Conservation (phyloP, 2,329 filamentous ascomycete genomes). For the Phialophora macrospora region DNA sequence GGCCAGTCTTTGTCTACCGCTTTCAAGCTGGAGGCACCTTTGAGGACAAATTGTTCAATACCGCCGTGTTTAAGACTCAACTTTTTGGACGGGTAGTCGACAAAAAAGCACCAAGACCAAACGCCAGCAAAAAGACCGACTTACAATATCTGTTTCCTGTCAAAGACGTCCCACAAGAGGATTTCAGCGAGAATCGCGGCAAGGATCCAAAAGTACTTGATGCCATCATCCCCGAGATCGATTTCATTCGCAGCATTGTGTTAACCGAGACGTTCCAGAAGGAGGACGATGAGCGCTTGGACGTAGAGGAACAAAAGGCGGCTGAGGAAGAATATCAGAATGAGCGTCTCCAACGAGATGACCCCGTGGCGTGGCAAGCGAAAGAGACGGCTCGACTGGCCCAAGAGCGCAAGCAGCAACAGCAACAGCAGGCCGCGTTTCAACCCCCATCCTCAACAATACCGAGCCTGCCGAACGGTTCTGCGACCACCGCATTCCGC, state of each 20-base stretch:
- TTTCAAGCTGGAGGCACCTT: conserved; percentile 79
- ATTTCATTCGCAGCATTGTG: conserved; percentile 56
- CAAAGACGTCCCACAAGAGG: conserved; percentile 56
- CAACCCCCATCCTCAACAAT: neutral
- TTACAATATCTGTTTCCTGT: conserved; percentile 63
- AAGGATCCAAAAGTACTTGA: conserved; percentile 68
- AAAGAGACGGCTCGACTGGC: conserved; percentile 17
- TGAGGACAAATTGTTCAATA: conserved; percentile 74
- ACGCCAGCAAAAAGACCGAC: conserved; percentile 59
- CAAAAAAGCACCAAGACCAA: conserved; percentile 74
- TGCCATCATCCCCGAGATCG: conserved; percentile 45
- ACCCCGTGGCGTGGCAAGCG: conserved; percentile 42
- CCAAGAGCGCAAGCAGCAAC: neutral
- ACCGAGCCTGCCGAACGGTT: neutral
- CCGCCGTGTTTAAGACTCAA: conserved; percentile 79
- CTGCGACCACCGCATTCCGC: neutral
- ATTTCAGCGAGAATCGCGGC: conserved; percentile 60
- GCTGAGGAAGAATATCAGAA: conserved; percentile 55
- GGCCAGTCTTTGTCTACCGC: conserved; percentile 82
- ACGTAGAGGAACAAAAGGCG: conserved; percentile 64
- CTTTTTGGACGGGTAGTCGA: conserved; percentile 81
- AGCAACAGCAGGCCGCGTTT: neutral
- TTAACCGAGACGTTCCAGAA: conserved; percentile 74
- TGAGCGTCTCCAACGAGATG: conserved; percentile 47
- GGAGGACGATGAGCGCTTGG: conserved; percentile 67